Base-by-base conservation (phyloP, 139 green algal genomes). In the Trebouxia sp. region DNA sequence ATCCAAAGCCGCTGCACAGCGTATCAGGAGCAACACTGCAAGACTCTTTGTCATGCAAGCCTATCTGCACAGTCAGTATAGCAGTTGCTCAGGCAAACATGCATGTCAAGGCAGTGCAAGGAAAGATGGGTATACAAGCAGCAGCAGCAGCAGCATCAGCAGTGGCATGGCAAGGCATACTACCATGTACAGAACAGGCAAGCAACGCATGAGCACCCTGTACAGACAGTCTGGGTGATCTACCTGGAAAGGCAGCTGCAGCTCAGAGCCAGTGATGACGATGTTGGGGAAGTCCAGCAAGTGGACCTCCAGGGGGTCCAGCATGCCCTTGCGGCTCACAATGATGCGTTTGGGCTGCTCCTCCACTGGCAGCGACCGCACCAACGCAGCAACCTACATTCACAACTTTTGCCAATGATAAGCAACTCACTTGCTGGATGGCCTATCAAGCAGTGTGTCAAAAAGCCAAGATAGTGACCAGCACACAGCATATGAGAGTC, bases 321-420 rank as follows among this genome's bases (percentile, higher is more conserved):
- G 89, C 97, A 99, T 99, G 84, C 97, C 97, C 88, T 98, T 99
- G 79, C 97, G 91, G 38, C 93, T 98, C 74, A 98, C 96, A 82
- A 99, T 99, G 90, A 99, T 98, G 86, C 97, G 95, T 93, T 98
- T 98, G 51, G 97, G 97, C 92, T 99, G 97, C 91, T 99, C 96
- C 89, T 99, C 96, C 65, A 99, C 93, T 10, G 96, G 97, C 75
- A 99, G 91, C 15, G 95, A 98, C 42, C 89, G 84, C 50, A 99
- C 92, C 78, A 99, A 87, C 43, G 96, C 96, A 30, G 96, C 96
- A 58, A 98, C 94, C 87, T 91, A 79, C 39, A 39, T 6, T 65
- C n/a, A 45, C 28, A n/a, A 39, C 11, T 35, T 4, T 10, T 37
- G 55, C 55, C 26, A 37, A 28, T 6, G 17, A 20, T 15, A 5